Evolutionary conservation across 2,329 filamentous ascomycete genomes (phyloP).

Genomic region (Ascochyta rabiei): DNA sequence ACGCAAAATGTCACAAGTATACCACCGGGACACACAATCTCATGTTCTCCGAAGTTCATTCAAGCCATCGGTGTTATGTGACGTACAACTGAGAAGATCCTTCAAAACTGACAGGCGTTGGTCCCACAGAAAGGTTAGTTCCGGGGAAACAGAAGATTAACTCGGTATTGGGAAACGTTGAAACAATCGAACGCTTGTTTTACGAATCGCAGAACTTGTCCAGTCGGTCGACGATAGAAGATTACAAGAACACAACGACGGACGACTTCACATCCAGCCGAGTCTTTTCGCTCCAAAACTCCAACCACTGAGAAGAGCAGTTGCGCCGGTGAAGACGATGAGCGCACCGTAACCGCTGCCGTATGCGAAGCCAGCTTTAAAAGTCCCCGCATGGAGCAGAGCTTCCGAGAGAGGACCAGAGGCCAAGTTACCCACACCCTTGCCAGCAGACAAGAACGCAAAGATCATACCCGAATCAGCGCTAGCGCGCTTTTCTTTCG

Average conservation of each 20-base stretch:
- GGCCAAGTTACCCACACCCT: conserved; percentile 59
- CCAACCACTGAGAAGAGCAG: conserved; percentile 43
- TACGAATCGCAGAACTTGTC: background rate
- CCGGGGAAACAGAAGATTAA: background rate
- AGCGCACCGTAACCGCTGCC: conserved; percentile 52
- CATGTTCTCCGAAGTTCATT: background rate
- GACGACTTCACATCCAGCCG: conserved; percentile 34
- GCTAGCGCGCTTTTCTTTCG: conserved; percentile 42
- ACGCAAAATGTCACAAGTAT: conserved; percentile 9
- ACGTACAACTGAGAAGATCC: background rate
- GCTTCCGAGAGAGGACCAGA: conserved; percentile 59
- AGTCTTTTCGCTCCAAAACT: conserved; percentile 37
- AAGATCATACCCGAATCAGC: conserved; percentile 58
- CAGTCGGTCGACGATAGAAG: too few species aligned
- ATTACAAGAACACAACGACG: too few species aligned
- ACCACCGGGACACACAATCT: background rate
- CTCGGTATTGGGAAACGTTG: background rate
- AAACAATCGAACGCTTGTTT: background rate
- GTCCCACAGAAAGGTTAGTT: background rate
- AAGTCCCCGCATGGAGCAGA: conserved; percentile 47
- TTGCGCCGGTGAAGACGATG: conserved; percentile 52
- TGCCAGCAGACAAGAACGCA: conserved; percentile 55
- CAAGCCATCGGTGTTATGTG: background rate
- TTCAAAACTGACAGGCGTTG: background rate
- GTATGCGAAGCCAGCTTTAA: conserved; percentile 49